Evolutionary conservation across 768 basidiomycete species (phyloP).

Genomic region (Hericium alpestre): DNA sequence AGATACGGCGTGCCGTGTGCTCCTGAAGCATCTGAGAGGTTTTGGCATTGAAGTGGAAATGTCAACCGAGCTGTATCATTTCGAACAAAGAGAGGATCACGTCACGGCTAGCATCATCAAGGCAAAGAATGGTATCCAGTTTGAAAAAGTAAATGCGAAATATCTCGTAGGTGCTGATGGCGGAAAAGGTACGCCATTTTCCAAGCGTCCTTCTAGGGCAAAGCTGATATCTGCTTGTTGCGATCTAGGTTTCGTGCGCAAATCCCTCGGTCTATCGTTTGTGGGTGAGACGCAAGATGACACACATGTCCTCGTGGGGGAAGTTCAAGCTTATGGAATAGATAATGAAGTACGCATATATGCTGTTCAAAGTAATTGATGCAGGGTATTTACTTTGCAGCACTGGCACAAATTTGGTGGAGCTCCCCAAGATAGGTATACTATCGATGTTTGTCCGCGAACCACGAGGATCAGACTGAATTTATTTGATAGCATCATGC

Average conservation of each 20-base stretch:
- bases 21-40: neutral
- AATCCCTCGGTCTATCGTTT: neutral
- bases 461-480: neutral
- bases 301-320: neutral
- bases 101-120: neutral
- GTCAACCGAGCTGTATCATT: neutral
- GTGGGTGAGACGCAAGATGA: neutral
- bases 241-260: neutral
- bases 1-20: neutral
- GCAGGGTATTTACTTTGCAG: neutral
- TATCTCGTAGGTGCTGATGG: slow-evolving; percentile 6
- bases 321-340: neutral
- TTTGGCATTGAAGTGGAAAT: neutral
- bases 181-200: neutral
- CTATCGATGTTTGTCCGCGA: neutral
- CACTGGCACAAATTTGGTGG: neutral
- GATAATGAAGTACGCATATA: neutral
- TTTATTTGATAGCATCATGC: neutral
- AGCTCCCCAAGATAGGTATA: neutral
- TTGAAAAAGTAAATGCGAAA: neutral
- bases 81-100: neutral
- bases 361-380: neutral
- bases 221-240: neutral
- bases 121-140: neutral
- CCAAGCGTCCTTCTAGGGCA: neutral